These are phyloP conservation scores for Scheffersomyces quercinus DNA, from an alignment of 1,139 yeast species.

Conservation along the genomic window DNA sequence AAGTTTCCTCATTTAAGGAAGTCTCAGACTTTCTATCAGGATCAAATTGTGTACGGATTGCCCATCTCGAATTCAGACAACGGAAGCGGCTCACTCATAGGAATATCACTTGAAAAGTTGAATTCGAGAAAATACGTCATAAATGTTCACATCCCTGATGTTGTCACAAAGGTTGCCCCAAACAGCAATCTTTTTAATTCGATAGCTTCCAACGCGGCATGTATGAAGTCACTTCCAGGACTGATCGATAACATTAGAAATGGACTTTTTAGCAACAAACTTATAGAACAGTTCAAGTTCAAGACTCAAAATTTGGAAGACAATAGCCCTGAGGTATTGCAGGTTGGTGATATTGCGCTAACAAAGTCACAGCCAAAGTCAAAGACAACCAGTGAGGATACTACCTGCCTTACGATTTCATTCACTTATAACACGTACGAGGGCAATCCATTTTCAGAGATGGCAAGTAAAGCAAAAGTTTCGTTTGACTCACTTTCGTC, in stretches of 20 bases:
- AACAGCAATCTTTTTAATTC: conserved; percentile 21
- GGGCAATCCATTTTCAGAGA: conserved; percentile 32
- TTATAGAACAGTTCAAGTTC: conserved; percentile 13
- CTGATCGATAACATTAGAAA: conserved; percentile 10
- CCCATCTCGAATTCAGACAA: conserved; percentile 11
- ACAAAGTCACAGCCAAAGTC: not conserved
- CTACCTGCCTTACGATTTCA: conserved; percentile 39
- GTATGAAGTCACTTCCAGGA: conserved; percentile 10
- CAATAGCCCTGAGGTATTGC: conserved; percentile 6
- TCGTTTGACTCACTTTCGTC: conserved; percentile 30
- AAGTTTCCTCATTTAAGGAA: conserved; percentile 30
- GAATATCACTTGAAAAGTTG: conserved; percentile 34
- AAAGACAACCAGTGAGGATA: not conserved
- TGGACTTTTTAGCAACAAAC: conserved; percentile 12
- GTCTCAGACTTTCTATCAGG: conserved; percentile 23
- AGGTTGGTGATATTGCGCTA: conserved; percentile 15
- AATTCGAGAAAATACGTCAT: conserved; percentile 31
- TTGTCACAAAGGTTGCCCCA: conserved; percentile 34
- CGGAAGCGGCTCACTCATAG: conserved; percentile 10
- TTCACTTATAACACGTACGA: conserved; percentile 36
- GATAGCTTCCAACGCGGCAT: conserved; percentile 12
- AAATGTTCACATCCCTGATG: conserved; percentile 49
- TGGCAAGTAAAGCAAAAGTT: conserved; percentile 23
- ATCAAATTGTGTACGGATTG: conserved; percentile 32
- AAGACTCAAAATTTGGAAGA: conserved; percentile 12